Percentiles rank a stretch among this genome's conserved stretches.
These are phyloP conservation scores for Heliocybe sulcata DNA, from an alignment of 1,284 basidiomycete genomes.

Conservation along the genomic window DNA sequence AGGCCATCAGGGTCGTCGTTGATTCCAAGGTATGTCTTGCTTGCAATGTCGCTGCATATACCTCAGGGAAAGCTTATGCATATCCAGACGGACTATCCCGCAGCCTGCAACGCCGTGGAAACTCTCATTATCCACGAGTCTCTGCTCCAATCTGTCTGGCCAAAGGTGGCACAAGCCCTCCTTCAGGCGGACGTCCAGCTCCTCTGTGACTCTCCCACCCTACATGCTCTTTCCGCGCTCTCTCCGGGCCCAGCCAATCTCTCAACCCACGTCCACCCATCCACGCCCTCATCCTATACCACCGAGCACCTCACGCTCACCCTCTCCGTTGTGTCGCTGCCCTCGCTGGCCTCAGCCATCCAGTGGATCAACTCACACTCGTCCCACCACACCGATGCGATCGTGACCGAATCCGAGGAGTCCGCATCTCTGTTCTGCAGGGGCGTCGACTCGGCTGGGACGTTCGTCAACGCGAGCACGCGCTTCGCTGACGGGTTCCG, in stretches of 20 bases:
- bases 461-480: slow-evolving; percentile 92
- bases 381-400: slow-evolving; percentile 93
- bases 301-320: slow-evolving; percentile 88
- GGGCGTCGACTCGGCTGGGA: slow-evolving; percentile 88
- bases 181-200: slow-evolving; percentile 68
- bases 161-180: slow-evolving; percentile 68
- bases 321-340: slow-evolving; percentile 73
- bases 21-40: slow-evolving; percentile 78
- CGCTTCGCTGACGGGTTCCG: slow-evolving; percentile 96
- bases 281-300: slow-evolving; percentile 61
- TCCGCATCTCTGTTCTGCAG: slow-evolving; percentile 75
- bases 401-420: slow-evolving; percentile 76
- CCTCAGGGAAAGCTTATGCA: neutral
- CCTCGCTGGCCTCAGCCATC: slow-evolving; percentile 71
- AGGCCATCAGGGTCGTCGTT: slow-evolving; percentile 76
- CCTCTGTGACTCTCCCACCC: slow-evolving; percentile 68
- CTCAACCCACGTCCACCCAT: slow-evolving; percentile 40
- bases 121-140: slow-evolving; percentile 82
- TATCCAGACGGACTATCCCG: slow-evolving; percentile 88
- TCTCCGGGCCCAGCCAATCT: slow-evolving; percentile 26
- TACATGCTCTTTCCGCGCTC: slow-evolving; percentile 39
- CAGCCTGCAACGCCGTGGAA: slow-evolving; percentile 94
- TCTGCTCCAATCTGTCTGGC: slow-evolving; percentile 73
- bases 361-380: slow-evolving; percentile 89
- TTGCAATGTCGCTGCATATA: neutral